Conservation (phyloP, 257 asterid species). For the Solanum virginianum region DNA sequence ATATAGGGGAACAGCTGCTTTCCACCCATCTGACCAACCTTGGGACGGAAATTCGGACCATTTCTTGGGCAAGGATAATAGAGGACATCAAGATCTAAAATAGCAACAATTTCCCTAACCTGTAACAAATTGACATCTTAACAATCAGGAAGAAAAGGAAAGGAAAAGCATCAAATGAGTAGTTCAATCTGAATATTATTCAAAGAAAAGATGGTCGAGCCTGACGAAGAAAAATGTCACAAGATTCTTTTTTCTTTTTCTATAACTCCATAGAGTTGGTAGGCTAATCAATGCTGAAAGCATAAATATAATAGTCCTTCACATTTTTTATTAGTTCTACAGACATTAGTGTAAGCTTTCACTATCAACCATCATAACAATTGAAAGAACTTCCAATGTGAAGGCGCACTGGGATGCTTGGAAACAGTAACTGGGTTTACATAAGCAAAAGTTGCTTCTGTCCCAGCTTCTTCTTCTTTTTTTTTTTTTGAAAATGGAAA, state of each 20-base stretch:
- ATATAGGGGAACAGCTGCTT: constrained; percentile 77
- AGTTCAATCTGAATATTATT: neutral
- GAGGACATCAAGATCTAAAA: constrained; percentile 83
- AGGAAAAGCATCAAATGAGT: neutral
- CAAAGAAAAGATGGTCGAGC: neutral
- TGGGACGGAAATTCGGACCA: constrained; percentile 84
- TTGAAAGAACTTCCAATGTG: neutral
- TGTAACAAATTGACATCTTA: constrained; percentile 5
- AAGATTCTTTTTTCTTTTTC: neutral
- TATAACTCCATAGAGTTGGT: neutral
- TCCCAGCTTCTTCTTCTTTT: neutral
- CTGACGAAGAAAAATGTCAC: neutral
- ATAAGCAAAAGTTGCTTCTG: neutral
- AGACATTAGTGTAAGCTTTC: neutral
- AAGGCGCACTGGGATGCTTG: neutral
- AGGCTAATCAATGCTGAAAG: neutral
- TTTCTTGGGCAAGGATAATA: constrained; percentile 91
- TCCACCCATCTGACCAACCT: constrained; percentile 79
- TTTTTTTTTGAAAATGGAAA: neutral
- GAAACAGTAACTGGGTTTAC: neutral
- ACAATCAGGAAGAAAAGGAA: neutral
- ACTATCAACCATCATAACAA: neutral
- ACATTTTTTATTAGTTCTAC: neutral
- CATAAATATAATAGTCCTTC: neutral
- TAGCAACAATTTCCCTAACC: constrained; percentile 84